Base-by-base conservation (phyloP, 148 eudicot genomes). In the Camellia sinensis region DNA sequence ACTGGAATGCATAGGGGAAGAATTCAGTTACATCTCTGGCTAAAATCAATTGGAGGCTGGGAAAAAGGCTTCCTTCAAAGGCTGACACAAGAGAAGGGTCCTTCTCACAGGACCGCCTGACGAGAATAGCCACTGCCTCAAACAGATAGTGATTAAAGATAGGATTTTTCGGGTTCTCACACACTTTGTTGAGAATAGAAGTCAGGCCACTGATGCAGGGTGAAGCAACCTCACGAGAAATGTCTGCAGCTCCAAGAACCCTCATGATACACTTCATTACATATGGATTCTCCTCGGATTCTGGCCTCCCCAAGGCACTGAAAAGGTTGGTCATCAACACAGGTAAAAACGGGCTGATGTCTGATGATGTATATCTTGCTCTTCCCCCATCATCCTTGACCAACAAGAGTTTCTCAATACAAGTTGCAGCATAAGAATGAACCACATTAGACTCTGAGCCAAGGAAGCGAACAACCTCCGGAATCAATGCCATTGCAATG, bases 201-300 rank as follows among this genome's bases (percentile, higher is more conserved):
- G 92, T 89, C 75, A 94, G 77, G 64, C 91, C 87, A 54, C 84
- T 83, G 82, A 94, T 90, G 82, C 98, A 91, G 78, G 87, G 82
- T 77, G 86, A 85, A 83, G 93, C 98, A 85, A 89, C 89, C 15
- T 91, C 92, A 54, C 74, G 79, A 60, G 98, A 86, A 73, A 92
- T 79, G 57, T 90, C 94, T 53, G 95, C 97, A 86, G 86, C 92
- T 67, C 95, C 91, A 87, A 94, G 97, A 57, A 91, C 98, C 74
- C 97, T 90, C 98, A 94, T 92, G 73, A 94, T 91, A 78, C 98
- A 94, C 90, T 89, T 94, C 97, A 94, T 92, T 21, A 94, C 80
- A 83, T 94, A 94, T 41, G 88, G 97, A 80, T 94, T 94, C 86
- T 94, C 98, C 88, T 92, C 97, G n/a, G 98, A 94, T 74, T 92